Conservation (phyloP, 2,329 filamentous ascomycete species). For the Calonectria naviculata region DNA sequence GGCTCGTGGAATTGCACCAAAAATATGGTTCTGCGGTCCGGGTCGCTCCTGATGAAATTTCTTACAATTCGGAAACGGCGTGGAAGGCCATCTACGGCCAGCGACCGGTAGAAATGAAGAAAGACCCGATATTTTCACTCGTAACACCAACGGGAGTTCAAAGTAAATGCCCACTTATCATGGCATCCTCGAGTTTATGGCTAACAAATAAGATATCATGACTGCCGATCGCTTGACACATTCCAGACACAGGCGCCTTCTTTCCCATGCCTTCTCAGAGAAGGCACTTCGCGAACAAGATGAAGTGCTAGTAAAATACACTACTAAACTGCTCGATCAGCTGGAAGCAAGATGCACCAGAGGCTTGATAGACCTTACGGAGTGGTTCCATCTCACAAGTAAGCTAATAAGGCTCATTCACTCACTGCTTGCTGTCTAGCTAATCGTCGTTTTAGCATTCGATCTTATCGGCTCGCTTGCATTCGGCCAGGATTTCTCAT, state of each 20-base stretch:
- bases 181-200: not conserved
- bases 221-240: conserved; percentile 30
- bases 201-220: conserved; percentile 29
- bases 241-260: conserved; percentile 28
- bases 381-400: conserved; percentile 34
- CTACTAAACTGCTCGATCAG: conserved; percentile 25
- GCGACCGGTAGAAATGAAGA: conserved; percentile 28
- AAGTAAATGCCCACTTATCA: conserved; percentile 14
- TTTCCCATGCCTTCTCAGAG: conserved; percentile 33
- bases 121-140: conserved; percentile 33
- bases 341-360: conserved; percentile 10
- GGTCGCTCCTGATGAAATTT: conserved; percentile 30
- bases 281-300: conserved; percentile 35
- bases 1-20: conserved; percentile 23
- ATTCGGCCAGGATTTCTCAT: conserved; percentile 32
- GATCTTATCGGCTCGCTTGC: conserved; percentile 34
- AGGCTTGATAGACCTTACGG: conserved; percentile 23
- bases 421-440: not conserved
- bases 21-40: conserved; percentile 28
- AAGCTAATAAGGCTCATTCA: not conserved
- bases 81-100: conserved; percentile 34
- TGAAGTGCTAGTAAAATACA: conserved; percentile 25
- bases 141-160: conserved; percentile 30
- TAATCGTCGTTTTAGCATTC: conserved; percentile 17
- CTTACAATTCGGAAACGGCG: conserved; percentile 27